Percentiles rank a stretch among this genome's conserved stretches.
Conservation (phyloP, 345 rosid species). For the Populus euphratica region DNA sequence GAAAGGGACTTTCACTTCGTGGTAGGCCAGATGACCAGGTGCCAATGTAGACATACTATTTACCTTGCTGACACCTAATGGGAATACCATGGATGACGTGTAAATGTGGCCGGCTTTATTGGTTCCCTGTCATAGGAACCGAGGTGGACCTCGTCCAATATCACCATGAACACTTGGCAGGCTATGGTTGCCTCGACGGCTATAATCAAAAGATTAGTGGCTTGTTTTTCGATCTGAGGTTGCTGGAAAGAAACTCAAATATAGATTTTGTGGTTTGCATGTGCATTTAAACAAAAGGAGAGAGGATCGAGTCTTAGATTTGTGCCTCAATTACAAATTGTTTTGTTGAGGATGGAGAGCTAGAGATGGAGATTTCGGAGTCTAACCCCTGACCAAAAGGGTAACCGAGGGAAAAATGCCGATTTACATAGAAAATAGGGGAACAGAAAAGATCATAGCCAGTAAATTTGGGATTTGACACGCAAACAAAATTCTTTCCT, state of each 20-base stretch:
- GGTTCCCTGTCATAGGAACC: conserved; percentile 13
- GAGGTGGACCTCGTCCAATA: background rate
- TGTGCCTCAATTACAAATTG: background rate
- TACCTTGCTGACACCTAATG: background rate
- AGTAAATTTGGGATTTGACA: no score
- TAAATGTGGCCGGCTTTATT: conserved; percentile 11
- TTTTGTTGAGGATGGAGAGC: background rate
- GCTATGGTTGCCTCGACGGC: conserved; percentile 9
- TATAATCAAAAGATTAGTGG: background rate
- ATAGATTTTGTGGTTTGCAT: background rate
- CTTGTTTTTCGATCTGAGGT: background rate
- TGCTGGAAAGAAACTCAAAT: background rate
- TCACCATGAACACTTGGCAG: conserved; percentile 7
- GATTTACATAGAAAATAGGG: no score
- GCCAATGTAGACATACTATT: background rate
- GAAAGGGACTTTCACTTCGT: background rate
- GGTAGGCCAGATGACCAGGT: background rate
- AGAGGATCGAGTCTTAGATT: no score
- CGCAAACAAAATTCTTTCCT: no score
- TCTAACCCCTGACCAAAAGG: background rate
- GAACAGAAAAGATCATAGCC: no score
- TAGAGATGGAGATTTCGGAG: background rate
- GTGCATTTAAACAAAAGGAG: no score
- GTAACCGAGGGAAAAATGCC: background rate
- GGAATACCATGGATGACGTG: background rate